These are phyloP conservation scores for Naganishia cerealis DNA, from an alignment of 1,284 basidiomycete species.

Conservation along the genomic window DNA sequence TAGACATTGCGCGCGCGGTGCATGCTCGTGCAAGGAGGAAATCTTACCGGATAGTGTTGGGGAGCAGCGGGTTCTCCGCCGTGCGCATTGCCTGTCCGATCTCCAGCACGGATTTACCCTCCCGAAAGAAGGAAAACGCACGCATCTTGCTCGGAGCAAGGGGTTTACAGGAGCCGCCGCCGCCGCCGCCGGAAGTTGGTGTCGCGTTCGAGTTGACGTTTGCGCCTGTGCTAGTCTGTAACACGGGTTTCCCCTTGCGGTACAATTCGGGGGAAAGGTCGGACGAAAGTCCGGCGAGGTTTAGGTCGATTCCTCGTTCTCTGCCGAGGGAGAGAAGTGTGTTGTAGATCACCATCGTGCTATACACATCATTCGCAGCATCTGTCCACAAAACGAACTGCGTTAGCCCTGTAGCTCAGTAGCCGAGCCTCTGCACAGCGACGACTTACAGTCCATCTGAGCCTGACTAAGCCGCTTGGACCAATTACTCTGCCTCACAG, in stretches of 20 bases:
- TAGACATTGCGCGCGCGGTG: background rate
- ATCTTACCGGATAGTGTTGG: slow-evolving; percentile 39
- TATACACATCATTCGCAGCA: slow-evolving; percentile 54
- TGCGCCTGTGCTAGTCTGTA: slow-evolving; percentile 23
- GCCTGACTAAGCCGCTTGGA: slow-evolving; percentile 37
- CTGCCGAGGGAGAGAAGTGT: slow-evolving; percentile 34
- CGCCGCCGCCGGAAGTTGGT: background rate
- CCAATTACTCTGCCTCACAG: slow-evolving; percentile 50
- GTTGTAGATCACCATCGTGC: slow-evolving; percentile 45
- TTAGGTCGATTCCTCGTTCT: slow-evolving; percentile 32
- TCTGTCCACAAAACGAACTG: slow-evolving; percentile 38
- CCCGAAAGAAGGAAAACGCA: slow-evolving; percentile 37
- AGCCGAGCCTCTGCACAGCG: background rate
- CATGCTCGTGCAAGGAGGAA: background rate
- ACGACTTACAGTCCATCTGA: slow-evolving; percentile 50
- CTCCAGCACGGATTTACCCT: slow-evolving; percentile 34
- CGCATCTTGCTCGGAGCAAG: slow-evolving; percentile 34
- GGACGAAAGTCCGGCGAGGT: slow-evolving; percentile 33
- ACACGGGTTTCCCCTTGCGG: slow-evolving; percentile 8
- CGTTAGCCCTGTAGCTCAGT: background rate
- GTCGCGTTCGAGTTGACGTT: slow-evolving; percentile 4
- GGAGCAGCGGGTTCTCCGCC: slow-evolving; percentile 31
- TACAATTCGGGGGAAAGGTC: slow-evolving; percentile 9
- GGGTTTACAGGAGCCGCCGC: no score
- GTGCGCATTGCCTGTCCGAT: slow-evolving; percentile 36